Evolutionary conservation across 768 basidiomycete species (phyloP), one percentile per base, ranked within the genome.

Genomic region (Lepiota venenata): DNA sequence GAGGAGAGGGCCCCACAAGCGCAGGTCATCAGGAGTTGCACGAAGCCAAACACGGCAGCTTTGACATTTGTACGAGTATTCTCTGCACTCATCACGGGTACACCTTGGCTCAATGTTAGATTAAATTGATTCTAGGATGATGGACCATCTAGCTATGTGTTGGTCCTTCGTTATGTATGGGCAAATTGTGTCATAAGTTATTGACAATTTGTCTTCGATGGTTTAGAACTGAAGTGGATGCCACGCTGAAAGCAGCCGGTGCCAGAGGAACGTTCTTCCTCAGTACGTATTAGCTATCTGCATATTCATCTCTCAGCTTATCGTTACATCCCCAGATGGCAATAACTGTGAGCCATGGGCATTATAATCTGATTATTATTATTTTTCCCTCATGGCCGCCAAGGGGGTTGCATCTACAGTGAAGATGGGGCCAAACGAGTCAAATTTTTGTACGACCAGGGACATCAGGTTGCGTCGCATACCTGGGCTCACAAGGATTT

Each of bases 231-330:
- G 57, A 63, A 27, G 53, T 66, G 18, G 57, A 55, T 43, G 45
- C 63, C 9, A 51, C 60, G n/a, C 42, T 62, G 32, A 55, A 57
- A 46, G 58, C 57, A 41, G 46, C 55, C 20, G 58, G 61, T 18
- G 68, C 63, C 4, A 70, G 64, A 38, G 71, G 63, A 0, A 71
- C 71, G 1, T 73, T 73, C 61, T 73, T 71, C 60, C 60, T 69
- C 44, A 67, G 60, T 63, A 36, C 43, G 64, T 57, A 22, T 10
- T 18, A 9, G 21, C n/a, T 32, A 29, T 3, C 7, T 52, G 6
- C 29, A n/a, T 32, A 2, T 21, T 7, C n/a, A n/a, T 22, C 21
- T 7, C 21, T 12, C n/a, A 11, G 6, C 39, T 21, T n/a, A 18
- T 10, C 3, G 38, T 36, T 2, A 20, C n/a, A 4, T 14, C 4